A percentile compares a stretch with the other conserved stretches of the same genome.
phyloP scores from a whole-genome alignment of 2,329 filamentous ascomycete species.

The Dothidotthia symphoricarpi region DNA sequence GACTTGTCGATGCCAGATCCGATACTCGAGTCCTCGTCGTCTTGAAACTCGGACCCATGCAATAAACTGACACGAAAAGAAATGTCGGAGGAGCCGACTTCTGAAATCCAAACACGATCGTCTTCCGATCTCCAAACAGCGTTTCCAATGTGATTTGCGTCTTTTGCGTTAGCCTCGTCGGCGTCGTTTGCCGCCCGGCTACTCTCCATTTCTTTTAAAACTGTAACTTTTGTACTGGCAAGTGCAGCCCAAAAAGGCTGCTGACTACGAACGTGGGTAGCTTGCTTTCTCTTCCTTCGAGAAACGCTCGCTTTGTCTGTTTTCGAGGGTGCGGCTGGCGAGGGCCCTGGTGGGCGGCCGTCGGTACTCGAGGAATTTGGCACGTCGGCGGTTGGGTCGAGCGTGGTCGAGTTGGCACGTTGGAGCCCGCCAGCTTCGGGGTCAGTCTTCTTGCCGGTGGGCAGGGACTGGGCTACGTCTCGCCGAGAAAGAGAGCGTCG shows the following conservation, averaged over 20 bases:
- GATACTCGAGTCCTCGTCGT: constrained; percentile 39
- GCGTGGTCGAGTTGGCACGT: constrained; percentile 33
- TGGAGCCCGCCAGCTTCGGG: constrained; percentile 57
- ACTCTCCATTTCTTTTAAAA: constrained; percentile 76
- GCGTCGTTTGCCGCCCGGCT: constrained; percentile 74
- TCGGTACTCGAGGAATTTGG: constrained; percentile 46
- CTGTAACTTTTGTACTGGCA: constrained; percentile 93
- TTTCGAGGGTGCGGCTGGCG: constrained; percentile 53
- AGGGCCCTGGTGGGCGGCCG: constrained; percentile 51
- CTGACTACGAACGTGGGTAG: constrained; percentile 82
- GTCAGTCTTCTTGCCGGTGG: constrained; percentile 50
- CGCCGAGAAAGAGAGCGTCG: constrained; percentile 48
- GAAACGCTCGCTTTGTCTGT: constrained; percentile 63
- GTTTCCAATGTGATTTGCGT: constrained; percentile 74
- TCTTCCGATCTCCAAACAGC: constrained; percentile 68
- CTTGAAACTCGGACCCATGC: constrained; percentile 44
- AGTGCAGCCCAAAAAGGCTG: constrained; percentile 93
- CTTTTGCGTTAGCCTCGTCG: constrained; percentile 70
- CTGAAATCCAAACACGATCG: constrained; percentile 76
- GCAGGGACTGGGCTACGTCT: constrained; percentile 33
- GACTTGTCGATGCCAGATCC: constrained; percentile 60
- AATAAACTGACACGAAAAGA: constrained; percentile 73
- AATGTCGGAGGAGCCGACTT: constrained; percentile 74
- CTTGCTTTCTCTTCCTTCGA: constrained; percentile 88
- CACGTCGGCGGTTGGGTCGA: constrained; percentile 53